Evolutionary conservation across 257 asterid genomes (phyloP), one percentile per base, ranked within the genome.

Genomic region (Petrea volubilis): DNA sequence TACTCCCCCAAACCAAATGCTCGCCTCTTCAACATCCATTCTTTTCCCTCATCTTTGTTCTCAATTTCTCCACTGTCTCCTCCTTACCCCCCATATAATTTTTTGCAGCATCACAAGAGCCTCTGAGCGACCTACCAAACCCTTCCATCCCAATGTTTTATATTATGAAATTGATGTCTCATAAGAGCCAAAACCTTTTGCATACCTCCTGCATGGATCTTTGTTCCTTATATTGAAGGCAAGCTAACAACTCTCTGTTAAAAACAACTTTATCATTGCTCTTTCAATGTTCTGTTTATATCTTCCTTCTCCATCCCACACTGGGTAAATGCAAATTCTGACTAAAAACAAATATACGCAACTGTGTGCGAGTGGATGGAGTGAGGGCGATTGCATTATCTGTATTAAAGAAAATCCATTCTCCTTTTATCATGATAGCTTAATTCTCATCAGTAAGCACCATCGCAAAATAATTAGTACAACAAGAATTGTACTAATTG

Each of bases 401-500:
- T 55, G 64, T 9, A 38, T 23, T 31, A 31, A 33, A 56, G 38
- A 59, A 29, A 68, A 36, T 58, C 20, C 67, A 57, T 43, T 44
- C 57, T 29, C 43, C 25, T 14, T 43, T 21, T 46, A 59, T 24
- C 57, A 68, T 40, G 57, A 43, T 36, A 36, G 64, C 55, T 68
- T 21, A 41, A 57, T 29, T 56, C 15, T 46, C 74, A 41, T 24
- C 33, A 69, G 33, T 41, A 25, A 38, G 64, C 62, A 67, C 73
- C 20, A 56, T 14, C 21, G 62, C 23, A 2, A 14, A 5, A 31
- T 29, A 31, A 15, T 14, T 31, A 15, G 31, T 15, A 9, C 5
- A 33, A 8, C 1, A 1, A 40, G 7, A 63, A 40, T 0, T 40
- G 55, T 40, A 40, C 13, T 14, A 43, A 56, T 9, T 17, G 34